Evolutionary conservation across 352 stramenopile species (phyloP).

Genomic region (Thalassiosira hispida): DNA sequence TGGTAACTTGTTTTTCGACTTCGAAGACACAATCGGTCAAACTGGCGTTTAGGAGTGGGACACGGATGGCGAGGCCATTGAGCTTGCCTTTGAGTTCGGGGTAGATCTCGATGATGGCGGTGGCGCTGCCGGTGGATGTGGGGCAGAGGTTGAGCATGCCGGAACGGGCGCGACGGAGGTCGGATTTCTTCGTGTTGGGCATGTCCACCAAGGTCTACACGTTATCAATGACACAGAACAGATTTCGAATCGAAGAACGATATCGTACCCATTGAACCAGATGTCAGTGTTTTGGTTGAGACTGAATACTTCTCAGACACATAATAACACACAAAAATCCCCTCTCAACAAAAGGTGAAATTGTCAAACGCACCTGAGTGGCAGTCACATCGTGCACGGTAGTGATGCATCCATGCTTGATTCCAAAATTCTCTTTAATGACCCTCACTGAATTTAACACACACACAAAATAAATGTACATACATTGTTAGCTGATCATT

Average conservation of each 20-base stretch:
- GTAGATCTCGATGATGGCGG: constrained; percentile 87
- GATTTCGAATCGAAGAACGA: too few species aligned
- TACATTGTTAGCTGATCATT: too few species aligned
- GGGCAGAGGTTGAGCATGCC: constrained; percentile 87
- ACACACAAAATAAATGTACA: constrained; percentile 3
- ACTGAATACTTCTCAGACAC: too few species aligned
- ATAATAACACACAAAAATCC: too few species aligned
- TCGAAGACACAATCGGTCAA: constrained; percentile 87
- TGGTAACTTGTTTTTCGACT: constrained; percentile 75
- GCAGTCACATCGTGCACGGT: constrained; percentile 89
- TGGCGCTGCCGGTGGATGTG: constrained; percentile 85
- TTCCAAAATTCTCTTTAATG: constrained; percentile 87
- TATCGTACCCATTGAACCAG: too few species aligned
- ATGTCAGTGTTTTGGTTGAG: too few species aligned
- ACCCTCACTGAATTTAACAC: constrained; percentile 67
- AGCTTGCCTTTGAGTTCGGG: constrained; percentile 87
- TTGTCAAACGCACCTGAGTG: constrained; percentile 70
- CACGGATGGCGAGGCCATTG: constrained; percentile 85
- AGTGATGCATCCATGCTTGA: constrained; percentile 87
- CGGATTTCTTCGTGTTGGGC: constrained; percentile 85
- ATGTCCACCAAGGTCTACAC: constrained; percentile 82
- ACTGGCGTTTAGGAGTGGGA: constrained; percentile 84
- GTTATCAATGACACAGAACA: too few species aligned
- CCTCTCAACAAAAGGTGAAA: too few species aligned
- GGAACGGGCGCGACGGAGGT: constrained; percentile 83